These are phyloP conservation scores for Hypoxylon fragiforme DNA, from an alignment of 495 filamentous ascomycete species.

Conservation along the genomic window DNA sequence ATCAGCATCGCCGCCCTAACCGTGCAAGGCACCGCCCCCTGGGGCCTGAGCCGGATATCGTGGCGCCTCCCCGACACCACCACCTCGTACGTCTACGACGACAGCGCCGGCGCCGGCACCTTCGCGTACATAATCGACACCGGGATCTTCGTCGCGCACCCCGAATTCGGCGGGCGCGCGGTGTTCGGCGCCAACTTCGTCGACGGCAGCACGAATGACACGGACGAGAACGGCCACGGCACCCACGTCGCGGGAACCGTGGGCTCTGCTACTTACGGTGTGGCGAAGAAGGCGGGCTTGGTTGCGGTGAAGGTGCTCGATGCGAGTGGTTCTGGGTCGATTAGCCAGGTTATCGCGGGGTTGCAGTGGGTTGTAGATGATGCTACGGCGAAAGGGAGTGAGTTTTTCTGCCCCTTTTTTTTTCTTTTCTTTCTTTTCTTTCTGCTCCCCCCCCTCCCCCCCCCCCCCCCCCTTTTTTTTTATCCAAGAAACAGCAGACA, in stretches of 20 bases:
- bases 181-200: slow-evolving; percentile 50
- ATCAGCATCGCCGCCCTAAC: slow-evolving; percentile 18
- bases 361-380: slow-evolving; percentile 53
- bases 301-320: slow-evolving; percentile 45
- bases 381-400: slow-evolving; percentile 29
- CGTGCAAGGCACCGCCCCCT: slow-evolving; percentile 43
- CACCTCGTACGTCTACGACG: slow-evolving; percentile 50
- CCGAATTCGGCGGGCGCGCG: slow-evolving; percentile 57
- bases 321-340: slow-evolving; percentile 41
- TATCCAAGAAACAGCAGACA: no score
- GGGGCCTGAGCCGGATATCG: slow-evolving; percentile 50
- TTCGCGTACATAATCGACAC: slow-evolving; percentile 53
- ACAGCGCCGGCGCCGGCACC: slow-evolving; percentile 46
- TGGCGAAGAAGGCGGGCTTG: slow-evolving; percentile 41
- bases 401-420: slow-evolving; percentile 1
- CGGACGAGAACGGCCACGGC: slow-evolving; percentile 46
- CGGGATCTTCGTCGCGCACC: slow-evolving; percentile 52
- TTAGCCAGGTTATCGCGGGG: slow-evolving; percentile 53
- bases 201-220: slow-evolving; percentile 30
- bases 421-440: no score
- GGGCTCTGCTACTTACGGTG: slow-evolving; percentile 39
- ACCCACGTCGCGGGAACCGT: slow-evolving; percentile 45
- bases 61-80: slow-evolving; percentile 37
- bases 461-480: neutral
- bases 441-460: neutral